A percentile compares a stretch with the other conserved stretches of the same genome.
These are phyloP conservation scores for Plasmodium vinckei DNA, from an alignment of 169 alveolate genomes.

Conservation along the genomic window DNA sequence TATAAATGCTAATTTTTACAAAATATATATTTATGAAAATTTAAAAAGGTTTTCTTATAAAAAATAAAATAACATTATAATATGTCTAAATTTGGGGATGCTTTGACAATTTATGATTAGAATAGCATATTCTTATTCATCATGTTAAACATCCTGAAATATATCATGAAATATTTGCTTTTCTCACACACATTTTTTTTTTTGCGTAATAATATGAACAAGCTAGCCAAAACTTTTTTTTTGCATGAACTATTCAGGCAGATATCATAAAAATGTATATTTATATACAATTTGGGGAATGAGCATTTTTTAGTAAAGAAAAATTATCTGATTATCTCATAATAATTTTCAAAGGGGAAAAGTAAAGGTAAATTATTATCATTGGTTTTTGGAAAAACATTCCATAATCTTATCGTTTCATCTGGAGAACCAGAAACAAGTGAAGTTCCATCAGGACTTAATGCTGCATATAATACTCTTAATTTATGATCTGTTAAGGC, in stretches of 20 bases:
- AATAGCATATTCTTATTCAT: background rate
- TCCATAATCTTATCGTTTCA: constrained; percentile 96
- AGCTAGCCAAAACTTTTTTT: background rate
- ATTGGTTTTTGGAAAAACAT: constrained; percentile 88
- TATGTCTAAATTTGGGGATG: too few relatives aligned
- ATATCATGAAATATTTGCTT: background rate
- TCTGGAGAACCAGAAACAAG: constrained; percentile 97
- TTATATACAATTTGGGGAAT: background rate
- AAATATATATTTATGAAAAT: too few relatives aligned
- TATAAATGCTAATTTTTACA: too few relatives aligned
- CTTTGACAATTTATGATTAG: too few relatives aligned
- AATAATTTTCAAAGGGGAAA: constrained; percentile 39
- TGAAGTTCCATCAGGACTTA: constrained; percentile 95
- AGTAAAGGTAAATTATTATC: constrained; percentile 19
- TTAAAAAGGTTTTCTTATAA: too few relatives aligned
- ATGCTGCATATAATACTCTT: constrained; percentile 95
- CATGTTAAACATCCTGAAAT: background rate
- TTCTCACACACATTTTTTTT: background rate
- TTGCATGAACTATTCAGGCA: constrained; percentile 4
- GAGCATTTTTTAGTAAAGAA: background rate
- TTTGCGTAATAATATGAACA: too few relatives aligned
- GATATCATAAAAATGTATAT: background rate
- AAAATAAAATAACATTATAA: too few relatives aligned
- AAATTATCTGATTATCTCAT: constrained; percentile 39
- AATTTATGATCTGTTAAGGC: constrained; percentile 92